Percentiles rank a stretch among this genome's conserved stretches.
Evolutionary conservation across 2,329 filamentous ascomycete genomes (phyloP).

Genomic region (Neonectria faginata): DNA sequence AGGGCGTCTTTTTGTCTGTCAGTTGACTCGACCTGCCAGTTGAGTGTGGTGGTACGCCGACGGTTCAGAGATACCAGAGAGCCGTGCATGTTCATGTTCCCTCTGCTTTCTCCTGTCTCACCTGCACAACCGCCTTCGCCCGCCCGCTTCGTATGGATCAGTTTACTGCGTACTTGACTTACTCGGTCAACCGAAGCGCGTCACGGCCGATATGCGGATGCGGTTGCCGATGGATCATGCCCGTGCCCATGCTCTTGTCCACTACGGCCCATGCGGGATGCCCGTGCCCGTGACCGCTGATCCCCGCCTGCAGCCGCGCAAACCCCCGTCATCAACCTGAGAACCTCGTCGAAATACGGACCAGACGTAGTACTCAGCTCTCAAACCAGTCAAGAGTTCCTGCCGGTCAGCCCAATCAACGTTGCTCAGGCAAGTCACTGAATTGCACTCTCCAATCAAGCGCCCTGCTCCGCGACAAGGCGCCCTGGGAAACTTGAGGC

Average conservation of each 20-base stretch:
- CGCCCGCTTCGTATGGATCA: background rate
- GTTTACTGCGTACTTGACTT: too few species aligned
- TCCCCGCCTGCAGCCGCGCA: slow-evolving; percentile 3
- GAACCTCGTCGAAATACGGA: background rate
- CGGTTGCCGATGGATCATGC: too few species aligned
- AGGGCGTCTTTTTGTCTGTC: background rate
- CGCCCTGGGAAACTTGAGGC: background rate
- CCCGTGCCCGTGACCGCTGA: slow-evolving; percentile 18
- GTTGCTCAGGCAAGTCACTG: background rate
- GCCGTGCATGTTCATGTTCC: background rate
- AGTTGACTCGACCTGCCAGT: background rate
- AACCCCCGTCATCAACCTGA: background rate
- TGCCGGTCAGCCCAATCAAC: background rate
- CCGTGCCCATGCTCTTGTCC: background rate
- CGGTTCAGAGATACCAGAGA: background rate
- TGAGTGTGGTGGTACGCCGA: background rate
- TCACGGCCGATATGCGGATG: slow-evolving; percentile 14
- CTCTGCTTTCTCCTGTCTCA: background rate
- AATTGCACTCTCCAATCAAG: background rate
- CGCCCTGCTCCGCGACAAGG: background rate
- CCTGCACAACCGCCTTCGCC: background rate
- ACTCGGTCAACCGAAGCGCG: background rate
- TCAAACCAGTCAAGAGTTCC: background rate
- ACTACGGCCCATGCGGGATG: background rate
- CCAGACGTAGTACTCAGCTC: background rate